Evolutionary conservation across 2,329 filamentous ascomycete genomes (phyloP).

Genomic region (Verticillium isaacii): DNA sequence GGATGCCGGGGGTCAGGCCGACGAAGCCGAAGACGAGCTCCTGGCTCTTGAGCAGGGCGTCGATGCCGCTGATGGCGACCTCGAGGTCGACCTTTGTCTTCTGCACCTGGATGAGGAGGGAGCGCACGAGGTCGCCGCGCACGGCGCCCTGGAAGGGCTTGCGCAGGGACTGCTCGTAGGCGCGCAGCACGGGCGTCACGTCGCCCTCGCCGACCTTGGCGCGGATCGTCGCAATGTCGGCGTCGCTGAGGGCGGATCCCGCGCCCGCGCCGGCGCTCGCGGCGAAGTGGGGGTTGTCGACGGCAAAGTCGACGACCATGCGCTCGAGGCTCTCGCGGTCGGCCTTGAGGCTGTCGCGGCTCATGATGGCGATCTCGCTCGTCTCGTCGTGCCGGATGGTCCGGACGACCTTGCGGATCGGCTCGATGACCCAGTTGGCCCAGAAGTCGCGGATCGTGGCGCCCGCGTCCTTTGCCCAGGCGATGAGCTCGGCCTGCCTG

Average conservation of each 20-base stretch:
- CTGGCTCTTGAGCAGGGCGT: conserved; percentile 90
- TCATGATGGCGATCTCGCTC: conserved; percentile 96
- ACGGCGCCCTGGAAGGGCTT: conserved; percentile 79
- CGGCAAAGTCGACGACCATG: conserved; percentile 96
- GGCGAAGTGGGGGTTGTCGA: conserved; percentile 67
- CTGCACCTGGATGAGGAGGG: conserved; percentile 91
- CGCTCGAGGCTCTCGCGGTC: conserved; percentile 90
- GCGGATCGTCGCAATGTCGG: conserved; percentile 69
- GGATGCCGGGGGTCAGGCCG: conserved; percentile 85
- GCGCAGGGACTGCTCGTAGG: conserved; percentile 85
- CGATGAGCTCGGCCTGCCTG: conserved; percentile 68
- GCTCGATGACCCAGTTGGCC: conserved; percentile 93
- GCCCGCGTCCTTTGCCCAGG: conserved; percentile 77
- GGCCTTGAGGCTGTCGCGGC: conserved; percentile 81
- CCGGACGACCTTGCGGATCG: conserved; percentile 73
- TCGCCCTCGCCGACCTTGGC: conserved; percentile 85
- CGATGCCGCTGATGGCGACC: conserved; percentile 92
- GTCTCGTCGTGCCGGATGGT: conserved; percentile 91
- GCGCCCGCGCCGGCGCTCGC: conserved; percentile 24
- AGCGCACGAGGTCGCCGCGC: conserved; percentile 80
- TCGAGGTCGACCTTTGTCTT: conserved; percentile 99
- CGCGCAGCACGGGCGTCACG: conserved; percentile 82
- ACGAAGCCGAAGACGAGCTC: conserved; percentile 98
- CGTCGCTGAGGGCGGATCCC: conserved; percentile 51
- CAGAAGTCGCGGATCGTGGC: conserved; percentile 83